Conservation (phyloP, 2,329 filamentous ascomycete species). For the Aspergillus hiratsukae region DNA sequence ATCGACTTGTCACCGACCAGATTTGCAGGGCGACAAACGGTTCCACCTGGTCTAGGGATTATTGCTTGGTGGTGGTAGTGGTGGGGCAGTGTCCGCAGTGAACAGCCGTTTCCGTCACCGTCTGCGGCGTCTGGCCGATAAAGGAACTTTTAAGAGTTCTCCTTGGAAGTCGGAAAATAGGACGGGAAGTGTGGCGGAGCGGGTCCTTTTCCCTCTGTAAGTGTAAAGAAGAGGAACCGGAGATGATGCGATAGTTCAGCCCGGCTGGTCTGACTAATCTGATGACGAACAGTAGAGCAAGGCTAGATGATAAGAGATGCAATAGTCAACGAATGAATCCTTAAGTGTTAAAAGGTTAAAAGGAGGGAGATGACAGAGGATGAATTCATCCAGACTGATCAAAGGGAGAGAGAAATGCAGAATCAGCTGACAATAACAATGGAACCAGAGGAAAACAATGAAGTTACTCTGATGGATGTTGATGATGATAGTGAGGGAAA, state of each 20-base stretch:
- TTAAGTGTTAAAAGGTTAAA: neutral
- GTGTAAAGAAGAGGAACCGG: slow-evolving; percentile 3
- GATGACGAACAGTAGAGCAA: slow-evolving; percentile 1
- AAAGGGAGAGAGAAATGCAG: neutral
- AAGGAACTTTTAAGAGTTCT: slow-evolving; percentile 4
- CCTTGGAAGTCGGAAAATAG: neutral
- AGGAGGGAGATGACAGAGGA: neutral
- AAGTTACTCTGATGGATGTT: neutral
- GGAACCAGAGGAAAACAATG: slow-evolving; percentile 1
- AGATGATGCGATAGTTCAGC: slow-evolving; percentile 11
- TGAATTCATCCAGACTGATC: neutral
- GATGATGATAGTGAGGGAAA: neutral
- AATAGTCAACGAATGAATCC: neutral
- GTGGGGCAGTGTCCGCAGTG: too few relatives aligned
- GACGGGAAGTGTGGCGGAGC: slow-evolving; percentile 17
- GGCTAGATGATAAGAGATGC: neutral
- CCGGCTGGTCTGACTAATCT: slow-evolving; percentile 18
- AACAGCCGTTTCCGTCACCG: slow-evolving; percentile 28
- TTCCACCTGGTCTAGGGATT: slow-evolving; percentile 15
- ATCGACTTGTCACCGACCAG: slow-evolving; percentile 37
- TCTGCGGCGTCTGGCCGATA: slow-evolving; percentile 1
- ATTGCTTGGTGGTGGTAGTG: slow-evolving; percentile 10
- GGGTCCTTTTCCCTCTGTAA: slow-evolving; percentile 1
- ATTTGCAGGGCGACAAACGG: slow-evolving; percentile 42
- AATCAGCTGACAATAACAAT: neutral